phyloP scores from a whole-genome alignment of 2,329 filamentous ascomycete species.

The Neocucurbitaria cava region DNA sequence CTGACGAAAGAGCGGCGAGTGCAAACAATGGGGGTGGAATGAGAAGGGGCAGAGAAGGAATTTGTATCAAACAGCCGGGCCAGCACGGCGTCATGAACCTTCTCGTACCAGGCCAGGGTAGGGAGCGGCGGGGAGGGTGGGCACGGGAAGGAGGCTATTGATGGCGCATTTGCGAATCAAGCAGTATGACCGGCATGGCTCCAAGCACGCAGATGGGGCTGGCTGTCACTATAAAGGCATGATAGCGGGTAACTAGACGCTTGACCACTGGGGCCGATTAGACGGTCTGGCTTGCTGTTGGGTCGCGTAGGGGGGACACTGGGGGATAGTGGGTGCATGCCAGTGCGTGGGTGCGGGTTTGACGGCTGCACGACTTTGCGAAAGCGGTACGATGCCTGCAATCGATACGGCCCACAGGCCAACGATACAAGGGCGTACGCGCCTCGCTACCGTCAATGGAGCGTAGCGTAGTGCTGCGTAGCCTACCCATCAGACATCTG shows the following conservation, averaged over 20 bases:
- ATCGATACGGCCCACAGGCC: slow-evolving; percentile 16
- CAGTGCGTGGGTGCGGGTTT: neutral
- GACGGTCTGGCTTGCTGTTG: neutral
- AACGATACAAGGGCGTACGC: slow-evolving; percentile 3
- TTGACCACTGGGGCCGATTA: slow-evolving; percentile 1
- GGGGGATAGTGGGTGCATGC: neutral
- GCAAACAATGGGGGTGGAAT: slow-evolving; percentile 27
- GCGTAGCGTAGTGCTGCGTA: neutral
- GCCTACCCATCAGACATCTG: slow-evolving; percentile 11
- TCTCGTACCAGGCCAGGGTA: slow-evolving; percentile 3
- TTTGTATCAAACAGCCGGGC: slow-evolving; percentile 38
- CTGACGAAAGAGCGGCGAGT: slow-evolving; percentile 33
- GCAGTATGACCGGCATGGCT: slow-evolving; percentile 15
- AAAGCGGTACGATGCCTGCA: slow-evolving; percentile 15
- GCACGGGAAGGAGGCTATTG: slow-evolving; percentile 16
- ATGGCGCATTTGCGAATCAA: slow-evolving; percentile 34
- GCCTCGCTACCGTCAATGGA: slow-evolving; percentile 9
- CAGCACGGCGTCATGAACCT: slow-evolving; percentile 27
- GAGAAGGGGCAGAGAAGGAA: slow-evolving; percentile 30
- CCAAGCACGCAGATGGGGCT: slow-evolving; percentile 1
- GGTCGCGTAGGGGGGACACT: neutral
- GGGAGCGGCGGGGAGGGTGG: slow-evolving; percentile 20
- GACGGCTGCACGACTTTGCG: slow-evolving; percentile 13
- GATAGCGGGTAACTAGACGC: slow-evolving; percentile 6
- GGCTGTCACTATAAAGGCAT: slow-evolving; percentile 5